These are phyloP conservation scores for Penicillium steckii DNA, from an alignment of 495 filamentous ascomycete species.

Conservation along the genomic window DNA sequence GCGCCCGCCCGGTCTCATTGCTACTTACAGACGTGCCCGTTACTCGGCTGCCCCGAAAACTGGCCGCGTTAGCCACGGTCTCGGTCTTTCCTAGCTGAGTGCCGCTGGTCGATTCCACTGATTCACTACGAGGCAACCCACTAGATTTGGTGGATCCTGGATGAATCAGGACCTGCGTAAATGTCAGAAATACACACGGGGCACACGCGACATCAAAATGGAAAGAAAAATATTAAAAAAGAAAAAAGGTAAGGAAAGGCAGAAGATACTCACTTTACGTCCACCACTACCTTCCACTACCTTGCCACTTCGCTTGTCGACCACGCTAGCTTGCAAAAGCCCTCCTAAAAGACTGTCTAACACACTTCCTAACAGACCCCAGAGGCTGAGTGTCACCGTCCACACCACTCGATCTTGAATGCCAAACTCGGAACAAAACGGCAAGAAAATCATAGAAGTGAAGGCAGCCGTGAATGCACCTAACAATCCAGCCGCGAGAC, in stretches of 20 bases:
- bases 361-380: conserved; percentile 75
- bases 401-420: conserved; percentile 51
- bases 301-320: conserved; percentile 79
- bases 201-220: neutral
- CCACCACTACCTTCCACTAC: conserved; percentile 88
- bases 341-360: conserved; percentile 87
- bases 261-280: conserved; percentile 58
- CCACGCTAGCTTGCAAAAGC: conserved; percentile 80
- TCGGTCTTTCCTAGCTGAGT: conserved; percentile 23
- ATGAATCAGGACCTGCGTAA: conserved; percentile 38
- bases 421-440: conserved; percentile 61
- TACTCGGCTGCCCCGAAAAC: conserved; percentile 20
- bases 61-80: conserved; percentile 36
- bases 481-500: conserved; percentile 68
- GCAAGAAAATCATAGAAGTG: conserved; percentile 63
- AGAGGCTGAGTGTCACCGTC: conserved; percentile 60
- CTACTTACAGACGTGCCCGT: conserved; percentile 14
- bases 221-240: neutral
- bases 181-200: neutral
- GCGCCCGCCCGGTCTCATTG: conserved; percentile 5
- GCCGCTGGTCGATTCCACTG: conserved; percentile 11
- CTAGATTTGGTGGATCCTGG: conserved; percentile 24
- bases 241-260: conserved; percentile 23
- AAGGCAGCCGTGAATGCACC: conserved; percentile 73
- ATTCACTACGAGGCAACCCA: neutral